phyloP scores from a whole-genome alignment of 371 early-diverging fungal species.

The Mortierella sp. region DNA sequence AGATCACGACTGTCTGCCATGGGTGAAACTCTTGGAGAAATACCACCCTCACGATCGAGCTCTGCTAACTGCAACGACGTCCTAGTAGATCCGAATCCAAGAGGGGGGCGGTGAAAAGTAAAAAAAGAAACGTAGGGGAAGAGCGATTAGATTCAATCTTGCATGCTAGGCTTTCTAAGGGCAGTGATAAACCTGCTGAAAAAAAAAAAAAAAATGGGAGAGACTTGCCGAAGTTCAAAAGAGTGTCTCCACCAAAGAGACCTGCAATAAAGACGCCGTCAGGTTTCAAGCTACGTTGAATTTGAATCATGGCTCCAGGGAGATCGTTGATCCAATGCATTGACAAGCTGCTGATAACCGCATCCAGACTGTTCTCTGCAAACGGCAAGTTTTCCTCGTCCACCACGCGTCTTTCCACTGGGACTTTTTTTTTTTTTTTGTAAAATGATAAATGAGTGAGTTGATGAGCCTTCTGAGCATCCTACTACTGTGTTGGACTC shows the following conservation, averaged over 20 bases:
- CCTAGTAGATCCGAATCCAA: slow-evolving; percentile 60
- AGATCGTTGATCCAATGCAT: slow-evolving; percentile 98
- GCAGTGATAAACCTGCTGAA: no score
- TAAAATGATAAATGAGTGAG: background rate
- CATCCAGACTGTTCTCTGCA: slow-evolving; percentile 84
- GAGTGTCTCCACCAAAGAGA: slow-evolving; percentile 94
- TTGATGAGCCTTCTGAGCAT: background rate
- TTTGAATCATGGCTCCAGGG: slow-evolving; percentile 88
- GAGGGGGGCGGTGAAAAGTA: no score
- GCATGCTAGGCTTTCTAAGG: no score
- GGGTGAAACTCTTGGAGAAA: slow-evolving; percentile 93
- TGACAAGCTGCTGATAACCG: slow-evolving; percentile 85
- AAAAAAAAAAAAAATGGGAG: background rate
- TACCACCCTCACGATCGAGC: slow-evolving; percentile 88
- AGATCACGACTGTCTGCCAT: slow-evolving; percentile 91
- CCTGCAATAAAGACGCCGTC: slow-evolving; percentile 94
- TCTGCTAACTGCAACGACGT: slow-evolving; percentile 94
- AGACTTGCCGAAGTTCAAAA: slow-evolving; percentile 83
- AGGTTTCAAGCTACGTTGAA: slow-evolving; percentile 82
- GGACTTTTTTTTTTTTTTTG: slow-evolving; percentile 55
- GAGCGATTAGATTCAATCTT: no score
- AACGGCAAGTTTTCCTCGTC: slow-evolving; percentile 89
- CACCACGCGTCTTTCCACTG: slow-evolving; percentile 79
- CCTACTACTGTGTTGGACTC: background rate
- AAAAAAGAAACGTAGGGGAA: no score